Percentiles rank a stretch among this genome's conserved stretches.
Conservation (phyloP, 352 stramenopile species). For the Pythium volutum region DNA sequence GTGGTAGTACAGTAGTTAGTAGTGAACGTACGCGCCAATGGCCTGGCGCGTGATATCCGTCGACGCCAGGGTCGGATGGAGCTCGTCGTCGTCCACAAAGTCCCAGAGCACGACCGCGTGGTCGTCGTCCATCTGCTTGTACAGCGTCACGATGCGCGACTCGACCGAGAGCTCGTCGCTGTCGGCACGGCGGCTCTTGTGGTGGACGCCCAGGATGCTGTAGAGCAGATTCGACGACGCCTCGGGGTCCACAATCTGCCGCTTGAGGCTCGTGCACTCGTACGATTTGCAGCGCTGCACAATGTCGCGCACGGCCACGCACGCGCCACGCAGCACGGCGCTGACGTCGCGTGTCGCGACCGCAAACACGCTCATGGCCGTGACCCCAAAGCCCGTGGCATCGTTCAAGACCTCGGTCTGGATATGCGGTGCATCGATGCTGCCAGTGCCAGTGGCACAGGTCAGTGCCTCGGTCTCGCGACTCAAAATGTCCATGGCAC, state of each 20-base stretch:
- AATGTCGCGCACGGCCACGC: conserved; percentile 26
- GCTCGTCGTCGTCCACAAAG: conserved; percentile 33
- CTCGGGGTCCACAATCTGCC: conserved; percentile 15
- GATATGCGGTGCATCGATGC: background rate
- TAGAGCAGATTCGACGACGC: conserved; percentile 14
- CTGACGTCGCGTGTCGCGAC: conserved; percentile 30
- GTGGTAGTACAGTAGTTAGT: background rate
- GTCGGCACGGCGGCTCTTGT: conserved; percentile 2
- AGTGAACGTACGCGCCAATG: conserved; percentile 16
- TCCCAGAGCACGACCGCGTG: conserved; percentile 32
- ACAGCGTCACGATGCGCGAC: conserved; percentile 27
- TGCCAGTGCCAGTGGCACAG: background rate
- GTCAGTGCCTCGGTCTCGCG: conserved; percentile 13
- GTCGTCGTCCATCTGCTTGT: conserved; percentile 25
- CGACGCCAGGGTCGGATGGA: conserved; percentile 15
- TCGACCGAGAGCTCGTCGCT: conserved; percentile 25
- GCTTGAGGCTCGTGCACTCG: conserved; percentile 20
- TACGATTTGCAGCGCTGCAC: conserved; percentile 31
- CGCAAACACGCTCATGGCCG: conserved; percentile 34
- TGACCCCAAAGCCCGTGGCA: conserved; percentile 21
- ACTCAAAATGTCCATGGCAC: conserved; percentile 13
- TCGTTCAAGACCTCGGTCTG: background rate
- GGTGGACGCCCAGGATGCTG: conserved; percentile 4
- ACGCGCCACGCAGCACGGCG: conserved; percentile 26
- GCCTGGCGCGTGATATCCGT: conserved; percentile 27